Evolutionary conservation across 306 rosid genomes (phyloP).

Genomic region (Lablab purpureus): DNA sequence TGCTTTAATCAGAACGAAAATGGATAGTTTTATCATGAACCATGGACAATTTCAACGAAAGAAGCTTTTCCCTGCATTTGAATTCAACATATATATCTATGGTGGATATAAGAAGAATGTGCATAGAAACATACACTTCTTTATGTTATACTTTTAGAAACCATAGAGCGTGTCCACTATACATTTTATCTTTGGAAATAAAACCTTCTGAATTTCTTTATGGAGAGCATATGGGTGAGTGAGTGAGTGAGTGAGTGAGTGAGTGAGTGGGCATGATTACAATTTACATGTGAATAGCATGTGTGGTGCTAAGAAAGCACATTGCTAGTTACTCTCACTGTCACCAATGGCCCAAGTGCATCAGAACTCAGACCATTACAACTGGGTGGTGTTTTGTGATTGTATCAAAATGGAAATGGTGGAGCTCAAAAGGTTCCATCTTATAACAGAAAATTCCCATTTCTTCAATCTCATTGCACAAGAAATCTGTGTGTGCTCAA

Average conservation of each 20-base stretch:
- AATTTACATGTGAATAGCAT: conserved; percentile 21
- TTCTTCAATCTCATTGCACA: background rate
- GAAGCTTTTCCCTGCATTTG: conserved; percentile 21
- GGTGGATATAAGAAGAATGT: conserved; percentile 5
- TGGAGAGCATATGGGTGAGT: conserved; percentile 27
- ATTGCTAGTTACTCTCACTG: background rate
- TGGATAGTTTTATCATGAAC: background rate
- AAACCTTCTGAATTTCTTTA: background rate
- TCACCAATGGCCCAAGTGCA: background rate
- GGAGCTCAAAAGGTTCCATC: conserved; percentile 24
- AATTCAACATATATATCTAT: background rate
- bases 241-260: background rate
- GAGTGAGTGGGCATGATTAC: conserved; percentile 30
- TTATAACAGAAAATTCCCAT: conserved; percentile 28
- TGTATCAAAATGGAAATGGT: conserved; percentile 32
- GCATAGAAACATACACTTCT: background rate
- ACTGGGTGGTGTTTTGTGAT: background rate
- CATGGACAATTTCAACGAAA: background rate
- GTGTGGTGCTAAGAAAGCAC: conserved; percentile 9
- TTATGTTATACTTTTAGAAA: conserved; percentile 3
- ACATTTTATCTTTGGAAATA: conserved; percentile 1
- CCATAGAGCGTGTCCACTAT: conserved; percentile 35
- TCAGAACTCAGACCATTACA: background rate
- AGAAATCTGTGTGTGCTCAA: background rate
- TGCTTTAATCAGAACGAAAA: background rate